Percentiles rank a stretch among this genome's conserved stretches.
Conservation (phyloP, 108 stramenopile species). For the Skeletonema costatum region DNA sequence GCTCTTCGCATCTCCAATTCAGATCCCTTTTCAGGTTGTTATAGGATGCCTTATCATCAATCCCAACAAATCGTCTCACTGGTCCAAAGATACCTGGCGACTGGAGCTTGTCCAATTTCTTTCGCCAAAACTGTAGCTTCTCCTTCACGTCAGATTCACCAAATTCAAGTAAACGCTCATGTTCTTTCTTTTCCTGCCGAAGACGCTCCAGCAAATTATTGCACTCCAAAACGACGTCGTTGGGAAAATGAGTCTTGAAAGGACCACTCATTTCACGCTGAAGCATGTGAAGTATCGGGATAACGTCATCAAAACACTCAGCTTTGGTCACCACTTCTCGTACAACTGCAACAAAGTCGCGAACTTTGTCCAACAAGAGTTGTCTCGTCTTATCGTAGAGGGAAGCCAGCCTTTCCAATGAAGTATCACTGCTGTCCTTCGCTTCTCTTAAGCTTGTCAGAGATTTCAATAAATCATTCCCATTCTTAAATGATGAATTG, state of each 20-base stretch:
- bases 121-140: constrained; percentile 29
- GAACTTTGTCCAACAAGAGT: constrained; percentile 13
- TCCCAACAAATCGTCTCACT: not conserved
- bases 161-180: constrained; percentile 31
- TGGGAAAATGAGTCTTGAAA: constrained; percentile 19
- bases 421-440: constrained; percentile 13
- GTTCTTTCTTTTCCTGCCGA: constrained; percentile 18
- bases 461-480: constrained; percentile 25
- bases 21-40: constrained; percentile 10
- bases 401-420: constrained; percentile 15
- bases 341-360: constrained; percentile 2
- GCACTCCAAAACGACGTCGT: constrained; percentile 20
- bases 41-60: constrained; percentile 29
- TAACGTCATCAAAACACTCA: constrained; percentile 48
- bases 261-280: constrained; percentile 29
- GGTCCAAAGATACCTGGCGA: not conserved
- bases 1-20: not conserved
- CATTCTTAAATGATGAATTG: constrained; percentile 12
- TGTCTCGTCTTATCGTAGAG: constrained; percentile 35
- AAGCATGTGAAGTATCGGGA: constrained; percentile 14
- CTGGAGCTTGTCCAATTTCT: constrained; percentile 20
- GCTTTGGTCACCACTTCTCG: constrained; percentile 11
- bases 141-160: constrained; percentile 9
- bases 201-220: constrained; percentile 13
- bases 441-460: constrained; percentile 40